phyloP scores from a whole-genome alignment of 805 yeast species.

The Hemisphaericaspora nanyangensis region DNA sequence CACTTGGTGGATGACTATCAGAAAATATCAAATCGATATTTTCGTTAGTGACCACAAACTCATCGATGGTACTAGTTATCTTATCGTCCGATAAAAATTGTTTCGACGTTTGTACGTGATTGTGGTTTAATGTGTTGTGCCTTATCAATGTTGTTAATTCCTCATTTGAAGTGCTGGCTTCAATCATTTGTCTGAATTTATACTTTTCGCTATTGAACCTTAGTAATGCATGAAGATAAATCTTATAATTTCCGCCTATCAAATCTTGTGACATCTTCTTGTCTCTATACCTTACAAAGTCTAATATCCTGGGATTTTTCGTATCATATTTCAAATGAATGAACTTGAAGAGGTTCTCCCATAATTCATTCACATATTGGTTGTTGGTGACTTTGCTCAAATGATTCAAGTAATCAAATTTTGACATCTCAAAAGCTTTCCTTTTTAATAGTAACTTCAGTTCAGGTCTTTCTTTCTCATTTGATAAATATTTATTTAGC shows the following conservation, averaged over 20 bases:
- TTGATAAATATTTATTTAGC: slow-evolving; percentile 40
- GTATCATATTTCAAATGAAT: slow-evolving; percentile 16
- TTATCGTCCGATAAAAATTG: neutral
- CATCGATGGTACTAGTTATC: slow-evolving; percentile 9
- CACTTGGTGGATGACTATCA: slow-evolving; percentile 5
- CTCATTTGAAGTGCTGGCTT: slow-evolving; percentile 35
- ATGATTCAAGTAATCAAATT: slow-evolving; percentile 44
- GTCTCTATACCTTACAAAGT: slow-evolving; percentile 10
- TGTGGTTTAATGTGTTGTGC: slow-evolving; percentile 20
- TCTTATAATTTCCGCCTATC: slow-evolving; percentile 19
- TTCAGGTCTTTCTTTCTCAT: slow-evolving; percentile 42
- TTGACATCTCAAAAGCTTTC: slow-evolving; percentile 38
- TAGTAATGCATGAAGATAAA: slow-evolving; percentile 31
- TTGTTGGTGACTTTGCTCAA: slow-evolving; percentile 35
- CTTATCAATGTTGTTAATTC: slow-evolving; percentile 33
- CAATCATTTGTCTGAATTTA: slow-evolving; percentile 39
- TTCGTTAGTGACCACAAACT: slow-evolving; percentile 17
- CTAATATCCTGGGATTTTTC: slow-evolving; percentile 10
- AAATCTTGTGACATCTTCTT: slow-evolving; percentile 9
- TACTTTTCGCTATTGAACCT: slow-evolving; percentile 40
- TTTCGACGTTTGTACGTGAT: neutral
- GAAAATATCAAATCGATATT: slow-evolving; percentile 30
- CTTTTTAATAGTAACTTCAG: slow-evolving; percentile 33
- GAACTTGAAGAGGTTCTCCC: slow-evolving; percentile 36
- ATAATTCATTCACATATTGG: slow-evolving; percentile 36